These are phyloP conservation scores for Ricinus communis DNA, from an alignment of 345 rosid genomes.

Conservation along the genomic window DNA sequence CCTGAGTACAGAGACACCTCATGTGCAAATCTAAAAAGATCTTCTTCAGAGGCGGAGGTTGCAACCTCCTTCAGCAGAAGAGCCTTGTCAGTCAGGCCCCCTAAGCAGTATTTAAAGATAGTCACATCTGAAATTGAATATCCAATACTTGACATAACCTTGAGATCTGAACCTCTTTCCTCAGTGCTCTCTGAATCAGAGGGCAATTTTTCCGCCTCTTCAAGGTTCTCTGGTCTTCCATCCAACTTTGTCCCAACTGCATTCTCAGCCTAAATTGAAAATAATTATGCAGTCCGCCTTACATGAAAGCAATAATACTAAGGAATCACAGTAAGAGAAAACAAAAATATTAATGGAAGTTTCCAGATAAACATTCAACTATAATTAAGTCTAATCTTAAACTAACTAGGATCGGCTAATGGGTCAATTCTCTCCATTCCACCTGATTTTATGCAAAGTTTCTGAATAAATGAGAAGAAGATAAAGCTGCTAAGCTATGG, in stretches of 20 bases:
- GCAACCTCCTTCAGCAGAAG: constrained; percentile 78
- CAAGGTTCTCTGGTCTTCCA: constrained; percentile 34
- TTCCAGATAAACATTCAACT: too few relatives aligned
- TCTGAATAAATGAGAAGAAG: not conserved
- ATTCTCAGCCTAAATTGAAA: constrained; percentile 38
- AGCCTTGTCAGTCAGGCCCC: constrained; percentile 68
- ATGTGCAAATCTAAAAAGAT: constrained; percentile 65
- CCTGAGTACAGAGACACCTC: constrained; percentile 82
- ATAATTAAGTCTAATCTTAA: too few relatives aligned
- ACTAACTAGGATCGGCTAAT: too few relatives aligned
- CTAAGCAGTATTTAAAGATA: constrained; percentile 79
- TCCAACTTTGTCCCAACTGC: constrained; percentile 31
- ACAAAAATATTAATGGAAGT: too few relatives aligned
- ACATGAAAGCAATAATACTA: too few relatives aligned
- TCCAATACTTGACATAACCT: constrained; percentile 30
- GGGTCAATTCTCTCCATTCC: too few relatives aligned
- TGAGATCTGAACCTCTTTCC: too few relatives aligned
- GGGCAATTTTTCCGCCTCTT: constrained; percentile 44
- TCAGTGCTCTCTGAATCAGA: constrained; percentile 63
- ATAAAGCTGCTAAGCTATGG: too few relatives aligned
- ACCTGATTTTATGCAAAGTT: too few relatives aligned
- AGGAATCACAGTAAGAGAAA: too few relatives aligned
- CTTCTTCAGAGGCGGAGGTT: constrained; percentile 55
- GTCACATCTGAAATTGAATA: constrained; percentile 57
- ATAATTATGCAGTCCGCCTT: not conserved